Conservation (phyloP, 495 filamentous ascomycete genomes). For the Sordaria brevicollis region DNA sequence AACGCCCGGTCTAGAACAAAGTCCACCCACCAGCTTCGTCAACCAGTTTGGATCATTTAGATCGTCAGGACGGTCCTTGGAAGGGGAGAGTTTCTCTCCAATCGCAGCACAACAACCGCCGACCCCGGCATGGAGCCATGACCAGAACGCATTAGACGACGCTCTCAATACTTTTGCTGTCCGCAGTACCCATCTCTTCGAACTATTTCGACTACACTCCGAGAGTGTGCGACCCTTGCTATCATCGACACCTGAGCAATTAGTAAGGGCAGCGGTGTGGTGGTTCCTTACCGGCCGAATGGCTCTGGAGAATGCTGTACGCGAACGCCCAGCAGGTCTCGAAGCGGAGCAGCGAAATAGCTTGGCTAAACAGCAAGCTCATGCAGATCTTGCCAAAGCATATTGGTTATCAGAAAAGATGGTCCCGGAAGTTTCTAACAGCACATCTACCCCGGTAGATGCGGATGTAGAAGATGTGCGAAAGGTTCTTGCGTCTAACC, state of each 20-base stretch:
- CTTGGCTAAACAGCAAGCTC: conserved; percentile 50
- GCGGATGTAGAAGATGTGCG: conserved; percentile 40
- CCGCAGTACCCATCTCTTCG: conserved; percentile 55
- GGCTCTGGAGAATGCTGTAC: conserved; percentile 58
- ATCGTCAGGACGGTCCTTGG: conserved; percentile 14
- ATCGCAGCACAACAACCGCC: not conserved
- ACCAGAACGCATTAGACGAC: conserved; percentile 31
- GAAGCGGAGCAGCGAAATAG: conserved; percentile 28
- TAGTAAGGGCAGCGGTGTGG: conserved; percentile 66
- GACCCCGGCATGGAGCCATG: not conserved
- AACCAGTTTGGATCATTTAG: conserved; percentile 13
- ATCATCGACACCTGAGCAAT: conserved; percentile 48
- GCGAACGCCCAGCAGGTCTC: conserved; percentile 45
- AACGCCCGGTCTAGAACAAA: not conserved
- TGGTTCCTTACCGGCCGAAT: conserved; percentile 78
- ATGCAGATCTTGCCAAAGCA: conserved; percentile 70
- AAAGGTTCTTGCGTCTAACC: conserved; percentile 45
- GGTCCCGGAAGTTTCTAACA: conserved; percentile 40
- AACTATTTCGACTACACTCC: conserved; percentile 59
- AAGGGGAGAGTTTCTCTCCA: conserved; percentile 9
- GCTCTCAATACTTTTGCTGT: conserved; percentile 57
- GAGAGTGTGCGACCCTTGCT: conserved; percentile 56
- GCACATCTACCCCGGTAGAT: conserved; percentile 21
- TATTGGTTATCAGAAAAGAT: conserved; percentile 70
- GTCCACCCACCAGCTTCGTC: conserved; percentile 12